Evolutionary conservation across 805 yeast genomes (phyloP).

Genomic region (Lipomyces starkeyi): DNA sequence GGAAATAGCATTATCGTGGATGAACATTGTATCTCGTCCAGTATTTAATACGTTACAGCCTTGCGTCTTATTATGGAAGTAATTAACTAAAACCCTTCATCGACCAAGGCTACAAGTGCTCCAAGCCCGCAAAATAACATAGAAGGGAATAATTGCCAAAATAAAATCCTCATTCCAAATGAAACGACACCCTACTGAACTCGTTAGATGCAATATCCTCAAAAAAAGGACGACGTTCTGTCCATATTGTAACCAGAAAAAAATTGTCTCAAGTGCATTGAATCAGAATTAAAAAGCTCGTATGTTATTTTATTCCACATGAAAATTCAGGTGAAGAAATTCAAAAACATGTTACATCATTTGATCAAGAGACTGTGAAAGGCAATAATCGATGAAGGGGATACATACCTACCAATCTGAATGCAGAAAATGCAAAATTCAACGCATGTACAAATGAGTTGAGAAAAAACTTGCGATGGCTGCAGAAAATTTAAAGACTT

Average conservation of each 20-base stretch:
- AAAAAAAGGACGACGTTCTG: background rate
- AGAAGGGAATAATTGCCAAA: too few species aligned
- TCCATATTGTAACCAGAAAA: background rate
- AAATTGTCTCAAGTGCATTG: background rate
- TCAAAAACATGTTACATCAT: slow-evolving; percentile 49
- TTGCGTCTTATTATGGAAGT: too few species aligned
- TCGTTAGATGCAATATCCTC: background rate
- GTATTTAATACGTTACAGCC: background rate
- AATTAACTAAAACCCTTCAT: too few species aligned
- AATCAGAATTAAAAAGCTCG: slow-evolving; percentile 56
- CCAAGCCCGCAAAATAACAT: too few species aligned
- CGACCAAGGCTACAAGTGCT: too few species aligned
- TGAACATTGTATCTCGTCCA: background rate
- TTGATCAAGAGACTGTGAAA: slow-evolving; percentile 17
- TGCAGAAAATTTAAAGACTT: too few species aligned
- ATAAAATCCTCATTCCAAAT: background rate
- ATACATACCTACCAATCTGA: too few species aligned
- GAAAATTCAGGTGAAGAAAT: slow-evolving; percentile 51
- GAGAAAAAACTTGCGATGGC: too few species aligned
- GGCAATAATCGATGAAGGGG: background rate
- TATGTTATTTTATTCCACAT: slow-evolving; percentile 45
- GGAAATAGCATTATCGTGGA: background rate
- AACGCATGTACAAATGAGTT: too few species aligned
- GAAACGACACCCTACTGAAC: background rate
- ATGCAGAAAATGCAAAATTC: too few species aligned